phyloP scores from a whole-genome alignment of 2,329 filamentous ascomycete species.

The Pseudophaeomoniella oleicola region DNA sequence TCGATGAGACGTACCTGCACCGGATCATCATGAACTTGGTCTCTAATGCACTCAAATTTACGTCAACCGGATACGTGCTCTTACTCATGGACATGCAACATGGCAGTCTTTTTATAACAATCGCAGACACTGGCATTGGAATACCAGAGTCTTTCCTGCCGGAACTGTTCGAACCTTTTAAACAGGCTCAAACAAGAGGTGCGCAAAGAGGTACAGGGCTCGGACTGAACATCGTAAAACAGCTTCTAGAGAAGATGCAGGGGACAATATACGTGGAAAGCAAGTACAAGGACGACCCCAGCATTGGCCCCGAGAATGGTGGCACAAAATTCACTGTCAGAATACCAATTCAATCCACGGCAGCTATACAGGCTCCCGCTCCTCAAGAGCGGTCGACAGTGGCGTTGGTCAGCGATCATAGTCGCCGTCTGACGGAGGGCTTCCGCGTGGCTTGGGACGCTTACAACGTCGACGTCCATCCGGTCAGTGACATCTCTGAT shows the following conservation, averaged over 20 bases:
- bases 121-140: constrained; percentile 15
- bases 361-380: neutral
- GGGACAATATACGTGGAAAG: constrained; percentile 17
- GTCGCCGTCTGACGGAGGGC: constrained; percentile 10
- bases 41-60: constrained; percentile 20
- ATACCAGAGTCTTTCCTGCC: constrained; percentile 13
- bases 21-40: constrained; percentile 22
- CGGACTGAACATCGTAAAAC: constrained; percentile 16
- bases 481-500: constrained; percentile 7
- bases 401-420: constrained; percentile 8
- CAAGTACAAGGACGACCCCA: constrained; percentile 8
- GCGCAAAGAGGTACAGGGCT: constrained; percentile 16
- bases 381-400: constrained; percentile 3
- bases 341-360: constrained; percentile 5
- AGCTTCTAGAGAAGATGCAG: constrained; percentile 16
- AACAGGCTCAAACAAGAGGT: constrained; percentile 16
- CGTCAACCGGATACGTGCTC: constrained; percentile 12
- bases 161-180: constrained; percentile 13
- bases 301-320: constrained; percentile 6
- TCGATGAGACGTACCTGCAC: constrained; percentile 20
- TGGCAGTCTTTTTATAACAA: constrained; percentile 9
- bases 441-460: constrained; percentile 12
- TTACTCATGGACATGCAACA: constrained; percentile 7
- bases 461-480: constrained; percentile 10
- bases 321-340: constrained; percentile 11